A percentile compares a stretch with the other conserved stretches of the same genome.
phyloP scores from a whole-genome alignment of 192 early-diverging fungal species.

The Coemansia sp. region DNA sequence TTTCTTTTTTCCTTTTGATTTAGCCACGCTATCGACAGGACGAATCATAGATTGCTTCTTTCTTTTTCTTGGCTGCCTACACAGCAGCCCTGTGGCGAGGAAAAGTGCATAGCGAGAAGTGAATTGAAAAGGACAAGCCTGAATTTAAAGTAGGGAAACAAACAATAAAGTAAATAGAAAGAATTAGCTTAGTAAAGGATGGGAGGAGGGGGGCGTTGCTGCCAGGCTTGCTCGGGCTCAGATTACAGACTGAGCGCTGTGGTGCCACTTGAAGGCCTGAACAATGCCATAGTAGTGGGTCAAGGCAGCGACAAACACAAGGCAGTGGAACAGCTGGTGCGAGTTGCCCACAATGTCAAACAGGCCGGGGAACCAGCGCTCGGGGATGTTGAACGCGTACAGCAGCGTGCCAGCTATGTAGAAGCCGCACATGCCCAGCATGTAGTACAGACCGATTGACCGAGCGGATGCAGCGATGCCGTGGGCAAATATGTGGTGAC shows the following conservation, averaged over 20 bases:
- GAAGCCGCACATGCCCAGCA: conserved; percentile 66
- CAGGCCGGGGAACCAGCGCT: conserved; percentile 78
- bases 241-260: conserved; percentile 42
- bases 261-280: conserved; percentile 57
- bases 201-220: not conserved
- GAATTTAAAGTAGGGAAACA: too few relatives aligned
- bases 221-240: not conserved
- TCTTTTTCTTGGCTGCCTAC: too few relatives aligned
- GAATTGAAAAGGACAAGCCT: too few relatives aligned
- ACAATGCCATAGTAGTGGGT: conserved; percentile 72
- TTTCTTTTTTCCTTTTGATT: not conserved
- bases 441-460: conserved; percentile 63
- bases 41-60: too few relatives aligned
- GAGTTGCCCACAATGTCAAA: conserved; percentile 81
- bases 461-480: conserved; percentile 59
- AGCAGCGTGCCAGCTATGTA: conserved; percentile 84
- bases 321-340: conserved; percentile 93
- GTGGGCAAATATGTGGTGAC: conserved; percentile 67
- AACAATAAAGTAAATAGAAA: not conserved
- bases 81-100: too few relatives aligned
- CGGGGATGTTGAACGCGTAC: conserved; percentile 80
- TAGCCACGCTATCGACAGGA: too few relatives aligned
- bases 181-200: not conserved
- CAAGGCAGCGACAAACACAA: conserved; percentile 77
- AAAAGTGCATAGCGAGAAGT: too few relatives aligned